Conservation (phyloP, 176 grass and related monocot species). For the Urochloa ruziziensis region DNA sequence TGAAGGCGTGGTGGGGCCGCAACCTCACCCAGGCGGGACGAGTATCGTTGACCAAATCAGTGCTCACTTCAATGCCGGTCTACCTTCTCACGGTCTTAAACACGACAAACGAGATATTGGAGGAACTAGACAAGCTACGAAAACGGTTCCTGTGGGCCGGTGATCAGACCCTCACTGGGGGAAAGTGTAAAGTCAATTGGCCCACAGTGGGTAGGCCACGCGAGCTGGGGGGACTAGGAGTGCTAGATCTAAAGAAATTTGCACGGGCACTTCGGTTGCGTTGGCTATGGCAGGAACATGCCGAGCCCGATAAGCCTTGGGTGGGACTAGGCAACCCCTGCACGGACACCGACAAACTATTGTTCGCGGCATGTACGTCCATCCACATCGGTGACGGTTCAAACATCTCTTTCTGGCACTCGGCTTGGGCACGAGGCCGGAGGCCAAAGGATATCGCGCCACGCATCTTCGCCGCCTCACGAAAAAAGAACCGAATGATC, state of each 20-base stretch:
- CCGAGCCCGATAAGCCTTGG: background rate
- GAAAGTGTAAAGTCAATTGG: background rate
- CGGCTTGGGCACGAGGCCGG: no score
- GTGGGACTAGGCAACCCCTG: no score
- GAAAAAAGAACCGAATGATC: no score
- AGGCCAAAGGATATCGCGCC: no score
- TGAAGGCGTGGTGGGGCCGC: background rate
- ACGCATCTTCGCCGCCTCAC: no score
- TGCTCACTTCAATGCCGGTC: background rate
- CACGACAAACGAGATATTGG: background rate
- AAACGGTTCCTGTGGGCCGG: no score
- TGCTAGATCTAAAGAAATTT: background rate
- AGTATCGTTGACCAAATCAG: fast-evolving
- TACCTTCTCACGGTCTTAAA: background rate
- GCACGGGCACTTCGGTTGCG: background rate
- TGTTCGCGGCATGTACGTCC: no score
- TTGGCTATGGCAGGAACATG: background rate
- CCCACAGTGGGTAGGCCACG: background rate
- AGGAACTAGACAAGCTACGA: background rate
- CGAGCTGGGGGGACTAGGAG: background rate
- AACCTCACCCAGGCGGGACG: background rate
- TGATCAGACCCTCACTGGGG: background rate
- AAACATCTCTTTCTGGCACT: no score
- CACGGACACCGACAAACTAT: no score
- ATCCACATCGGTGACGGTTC: no score